Conservation (phyloP, 2,329 filamentous ascomycete species). For the Fusarium pseudonygamai region DNA sequence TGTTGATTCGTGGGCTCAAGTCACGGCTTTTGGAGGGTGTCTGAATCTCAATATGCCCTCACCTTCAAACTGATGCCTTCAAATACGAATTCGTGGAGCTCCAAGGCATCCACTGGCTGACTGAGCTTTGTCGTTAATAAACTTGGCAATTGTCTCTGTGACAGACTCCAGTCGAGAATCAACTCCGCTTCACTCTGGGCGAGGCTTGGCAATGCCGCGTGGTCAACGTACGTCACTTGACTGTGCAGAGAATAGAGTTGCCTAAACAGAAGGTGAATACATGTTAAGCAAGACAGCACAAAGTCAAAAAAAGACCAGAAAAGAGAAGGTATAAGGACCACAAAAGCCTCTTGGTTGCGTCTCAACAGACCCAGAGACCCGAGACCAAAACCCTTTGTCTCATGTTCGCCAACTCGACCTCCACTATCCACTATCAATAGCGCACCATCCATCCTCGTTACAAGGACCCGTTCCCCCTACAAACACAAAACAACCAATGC, state of each 20-base stretch:
- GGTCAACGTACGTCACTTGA: constrained; percentile 35
- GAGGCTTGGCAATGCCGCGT: constrained; percentile 38
- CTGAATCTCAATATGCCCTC: neutral
- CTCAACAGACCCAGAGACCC: neutral
- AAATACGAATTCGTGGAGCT: neutral
- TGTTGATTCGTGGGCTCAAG: neutral
- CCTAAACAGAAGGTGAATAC: constrained; percentile 6
- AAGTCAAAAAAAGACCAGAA: neutral
- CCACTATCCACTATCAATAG: constrained; percentile 4
- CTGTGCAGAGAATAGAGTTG: constrained; percentile 22
- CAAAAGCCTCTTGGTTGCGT: constrained; percentile 5
- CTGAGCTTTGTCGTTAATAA: neutral
- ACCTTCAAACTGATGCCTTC: neutral
- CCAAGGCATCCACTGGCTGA: neutral
- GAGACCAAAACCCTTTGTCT: constrained; percentile 11
- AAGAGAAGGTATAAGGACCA: neutral
- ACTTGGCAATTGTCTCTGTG: constrained; percentile 17
- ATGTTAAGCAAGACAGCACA: neutral
- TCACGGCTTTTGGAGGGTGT: neutral
- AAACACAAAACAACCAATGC: constrained; percentile 30
- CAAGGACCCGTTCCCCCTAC: constrained; percentile 28
- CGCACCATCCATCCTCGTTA: constrained; percentile 14
- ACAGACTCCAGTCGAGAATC: constrained; percentile 2
- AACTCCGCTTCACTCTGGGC: constrained; percentile 19
- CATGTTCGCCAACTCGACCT: neutral